Base-by-base conservation (phyloP, 140 eudicot genomes). In the Flaveria floridana region DNA sequence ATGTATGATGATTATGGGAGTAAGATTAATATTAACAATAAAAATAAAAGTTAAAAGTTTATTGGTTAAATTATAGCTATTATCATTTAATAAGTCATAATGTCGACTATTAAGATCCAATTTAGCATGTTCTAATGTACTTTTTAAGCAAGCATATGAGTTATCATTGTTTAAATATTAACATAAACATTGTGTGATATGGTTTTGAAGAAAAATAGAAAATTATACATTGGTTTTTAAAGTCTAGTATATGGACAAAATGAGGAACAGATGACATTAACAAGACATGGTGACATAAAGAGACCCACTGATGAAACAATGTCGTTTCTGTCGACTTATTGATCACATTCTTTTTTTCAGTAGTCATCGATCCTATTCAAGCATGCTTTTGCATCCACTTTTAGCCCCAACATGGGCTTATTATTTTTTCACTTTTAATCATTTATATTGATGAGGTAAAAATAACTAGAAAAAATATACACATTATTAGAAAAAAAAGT, bases 281-380 rank as follows among this genome's bases (percentile, higher is more conserved):
- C 59, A 67, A 39, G 48, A 67, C 75, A 76, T 37, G 46, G 7
- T n/a, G 48, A 19, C 26, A 30, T 72, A 55, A 67, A 14, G 70
- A 65, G 69, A 41, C 75, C 80, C 75, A 41, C 57, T 26, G 57
- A 55, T 59, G 46, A 76, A 76, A 76, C 69, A 25, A 76, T 56
- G 75, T 68, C 80, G 74, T 76, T 66, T 76, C 48, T 42, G 59
- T 55, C 68, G 59, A 76, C 75, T 42, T 76, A n/a, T 39, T 58
- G 23, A 15, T 50, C n/a, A 50, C 21, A 58, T 59, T 64, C 48
- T 34, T 64, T 28, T 34, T 64, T 34, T 34, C 70, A 30, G 50
- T 16, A 64, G 13, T 34, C 47, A 64, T 34, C 48, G 25, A 64
- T 64, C 70, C 70, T 47, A 64, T 64, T 61, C 65, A 21, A 26